Base-by-base conservation (phyloP, 306 rosid genomes). In the Erythrophleum fordii region DNA sequence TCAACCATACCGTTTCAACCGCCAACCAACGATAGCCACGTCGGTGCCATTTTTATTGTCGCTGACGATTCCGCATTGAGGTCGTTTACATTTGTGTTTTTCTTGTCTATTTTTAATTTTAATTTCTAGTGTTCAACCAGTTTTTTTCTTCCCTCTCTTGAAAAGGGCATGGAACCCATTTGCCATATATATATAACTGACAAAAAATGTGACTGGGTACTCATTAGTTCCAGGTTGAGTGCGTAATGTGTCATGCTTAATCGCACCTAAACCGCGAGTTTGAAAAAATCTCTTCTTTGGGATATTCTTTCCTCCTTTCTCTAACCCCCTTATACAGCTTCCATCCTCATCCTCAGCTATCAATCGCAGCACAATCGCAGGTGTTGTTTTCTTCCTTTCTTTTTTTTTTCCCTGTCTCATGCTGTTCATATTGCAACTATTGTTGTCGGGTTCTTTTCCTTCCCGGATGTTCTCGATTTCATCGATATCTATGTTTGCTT, bases 11-110 rank as follows among this genome's bases (percentile, higher is more conserved):
- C 0, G 16, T 59, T 49, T 49, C 52, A 34, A 2, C 80, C n/a
- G 13, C 81, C 81, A 65, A 34, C 65, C 64, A 48, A 11, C 17
- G 6, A 3, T 5, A 2, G 20, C 81, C 81, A 66, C 55, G 41
- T 77, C 64, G 14, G 0, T 11, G 22, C 12, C 3, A 0, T 8
- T 31, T 31, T 5, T 20, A 42, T 10, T n/a, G 2, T 12, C 25
- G 22, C 7, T 34, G 14, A 0, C 17, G 0, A 5, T 11, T 9
- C 65, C 64, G 9, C 9, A 39, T 39, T 3, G 0, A 23, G 31
- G 16, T 11, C 29, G 62, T 56, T 56, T 56, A 12, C 17, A 3
- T 25, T n/a, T n/a, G n/a, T n/a, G n/a, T n/a, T 39, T 58, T 10
- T 58, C 8, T 26, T 11, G 64, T 23, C 18, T 1, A 3, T 59